Evolutionary conservation across 176 grass and related monocot species (phyloP), one percentile per base, ranked within the genome.

Genomic region (Secale cereale): DNA sequence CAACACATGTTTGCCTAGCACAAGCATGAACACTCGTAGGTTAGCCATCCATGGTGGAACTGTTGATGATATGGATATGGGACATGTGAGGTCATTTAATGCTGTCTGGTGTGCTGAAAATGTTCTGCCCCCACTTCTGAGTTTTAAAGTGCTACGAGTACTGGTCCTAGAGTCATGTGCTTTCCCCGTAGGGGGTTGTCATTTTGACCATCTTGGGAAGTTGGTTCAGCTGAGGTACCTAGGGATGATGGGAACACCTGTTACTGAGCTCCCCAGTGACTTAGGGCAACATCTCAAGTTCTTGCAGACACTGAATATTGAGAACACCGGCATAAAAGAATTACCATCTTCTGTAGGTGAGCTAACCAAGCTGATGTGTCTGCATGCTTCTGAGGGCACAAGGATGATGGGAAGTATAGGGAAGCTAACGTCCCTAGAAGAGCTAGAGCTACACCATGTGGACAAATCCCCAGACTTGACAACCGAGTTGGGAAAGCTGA

Each of bases 381-480:
- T 82, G 0, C 0, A 4, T 1, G 13, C 52, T 2, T 6, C 0
- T 0, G 0, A 26, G 1, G 7, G 31, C 4, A 70, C n/a, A 14
- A 75, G 4, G 17, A 12, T 59, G 30, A 15, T 37, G 12, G 0
- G 12, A 0, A 3, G 0, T 14, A 5, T 82, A 20, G 48, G 5
- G n/a, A 82, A 40, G 1, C 19, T 77, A 5, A 78, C 57, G 14
- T 85, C 81, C 17, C 5, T 83, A 12, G 57, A 59, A 62, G 30
- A 84, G 10, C 25, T 69, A 1, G 6, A 2, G 20, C n/a, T 56
- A n/a, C 1, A 4, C 45, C 46, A 13, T 0, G 15, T 2, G 2
- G 45, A 52, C 26, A 50, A 10, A 0, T 75, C 14, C 16, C 4
- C 4, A 52, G 46, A 20, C 29, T 56, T 76, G 1, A 17, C 12